Evolutionary conservation across 805 yeast genomes (phyloP).

Genomic region (Sugiyamaella qingdaonensis): DNA sequence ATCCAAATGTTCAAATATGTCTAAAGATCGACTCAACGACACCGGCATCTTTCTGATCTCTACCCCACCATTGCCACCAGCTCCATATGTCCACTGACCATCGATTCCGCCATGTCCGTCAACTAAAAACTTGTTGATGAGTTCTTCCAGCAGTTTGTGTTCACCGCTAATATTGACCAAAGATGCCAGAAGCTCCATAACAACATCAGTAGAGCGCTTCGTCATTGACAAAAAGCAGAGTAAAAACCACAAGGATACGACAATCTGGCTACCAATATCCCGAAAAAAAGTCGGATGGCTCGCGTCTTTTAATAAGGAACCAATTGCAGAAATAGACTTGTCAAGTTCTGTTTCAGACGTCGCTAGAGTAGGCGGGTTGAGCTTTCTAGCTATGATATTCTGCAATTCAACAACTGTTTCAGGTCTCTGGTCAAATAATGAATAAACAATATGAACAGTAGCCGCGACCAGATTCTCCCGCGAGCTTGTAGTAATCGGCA

Average conservation of each 20-base stretch:
- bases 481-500: slow-evolving; percentile 54
- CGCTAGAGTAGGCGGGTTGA: slow-evolving; percentile 1
- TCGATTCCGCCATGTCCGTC: slow-evolving; percentile 22
- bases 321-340: slow-evolving; percentile 59
- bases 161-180: slow-evolving; percentile 6
- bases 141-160: neutral
- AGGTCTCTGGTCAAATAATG: slow-evolving; percentile 33
- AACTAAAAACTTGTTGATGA: neutral
- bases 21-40: slow-evolving; percentile 7
- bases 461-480: slow-evolving; percentile 43
- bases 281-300: slow-evolving; percentile 11
- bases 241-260: slow-evolving; percentile 24
- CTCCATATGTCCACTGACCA: slow-evolving; percentile 26
- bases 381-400: slow-evolving; percentile 12
- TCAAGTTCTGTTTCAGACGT: slow-evolving; percentile 47
- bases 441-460: slow-evolving; percentile 48
- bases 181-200: slow-evolving; percentile 10
- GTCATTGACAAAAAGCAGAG: slow-evolving; percentile 16
- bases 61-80: slow-evolving; percentile 28
- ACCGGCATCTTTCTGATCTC: slow-evolving; percentile 20
- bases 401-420: slow-evolving; percentile 46
- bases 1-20: slow-evolving; percentile 45
- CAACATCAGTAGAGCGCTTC: slow-evolving; percentile 18
- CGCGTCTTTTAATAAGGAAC: slow-evolving; percentile 50
- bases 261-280: slow-evolving; percentile 5